Percentiles rank a stretch among this genome's conserved stretches.
Conservation (phyloP, 2,329 filamentous ascomycete species). For the Botryotinia calthae region DNA sequence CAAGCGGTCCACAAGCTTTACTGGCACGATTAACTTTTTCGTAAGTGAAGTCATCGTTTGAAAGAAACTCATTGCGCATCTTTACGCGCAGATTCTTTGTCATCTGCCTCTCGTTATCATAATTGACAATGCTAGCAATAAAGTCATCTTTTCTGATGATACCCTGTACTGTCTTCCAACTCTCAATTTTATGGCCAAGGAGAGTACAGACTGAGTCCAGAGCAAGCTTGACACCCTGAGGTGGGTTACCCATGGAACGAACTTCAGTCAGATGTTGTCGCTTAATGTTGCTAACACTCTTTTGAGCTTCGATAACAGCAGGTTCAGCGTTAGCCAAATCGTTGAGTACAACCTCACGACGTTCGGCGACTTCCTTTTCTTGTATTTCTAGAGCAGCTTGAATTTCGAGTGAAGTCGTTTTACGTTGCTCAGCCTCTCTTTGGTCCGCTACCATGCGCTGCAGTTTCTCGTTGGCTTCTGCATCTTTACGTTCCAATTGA, state of each 20-base stretch:
- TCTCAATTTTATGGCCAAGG: conserved; percentile 82
- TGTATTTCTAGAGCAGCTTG: conserved; percentile 85
- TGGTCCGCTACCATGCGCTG: conserved; percentile 97
- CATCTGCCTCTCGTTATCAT: conserved; percentile 95
- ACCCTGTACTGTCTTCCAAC: conserved; percentile 88
- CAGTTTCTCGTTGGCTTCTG: conserved; percentile 94
- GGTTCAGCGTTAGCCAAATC: conserved; percentile 91
- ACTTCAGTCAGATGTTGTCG: conserved; percentile 96
- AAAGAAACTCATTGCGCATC: conserved; percentile 91
- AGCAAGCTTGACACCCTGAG: conserved; percentile 83
- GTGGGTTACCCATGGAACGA: conserved; percentile 91
- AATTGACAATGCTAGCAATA: conserved; percentile 95
- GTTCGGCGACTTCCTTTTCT: conserved; percentile 79
- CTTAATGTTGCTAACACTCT: conserved; percentile 98
- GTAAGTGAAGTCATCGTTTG: conserved; percentile 92
- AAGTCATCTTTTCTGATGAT: conserved; percentile 93
- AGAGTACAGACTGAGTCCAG: conserved; percentile 96
- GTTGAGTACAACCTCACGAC: conserved; percentile 78
- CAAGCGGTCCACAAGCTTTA: conserved; percentile 93
- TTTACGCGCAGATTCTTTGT: conserved; percentile 75
- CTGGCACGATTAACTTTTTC: conserved; percentile 95
- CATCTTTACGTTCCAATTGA: conserved; percentile 89
- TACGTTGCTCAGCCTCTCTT: conserved; percentile 87
- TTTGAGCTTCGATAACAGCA: conserved; percentile 87
- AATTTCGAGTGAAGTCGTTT: conserved; percentile 83